Percentiles rank a stretch among this genome's conserved stretches.
phyloP scores from a whole-genome alignment of 306 rosid genomes.

The Trifolium dubium region DNA sequence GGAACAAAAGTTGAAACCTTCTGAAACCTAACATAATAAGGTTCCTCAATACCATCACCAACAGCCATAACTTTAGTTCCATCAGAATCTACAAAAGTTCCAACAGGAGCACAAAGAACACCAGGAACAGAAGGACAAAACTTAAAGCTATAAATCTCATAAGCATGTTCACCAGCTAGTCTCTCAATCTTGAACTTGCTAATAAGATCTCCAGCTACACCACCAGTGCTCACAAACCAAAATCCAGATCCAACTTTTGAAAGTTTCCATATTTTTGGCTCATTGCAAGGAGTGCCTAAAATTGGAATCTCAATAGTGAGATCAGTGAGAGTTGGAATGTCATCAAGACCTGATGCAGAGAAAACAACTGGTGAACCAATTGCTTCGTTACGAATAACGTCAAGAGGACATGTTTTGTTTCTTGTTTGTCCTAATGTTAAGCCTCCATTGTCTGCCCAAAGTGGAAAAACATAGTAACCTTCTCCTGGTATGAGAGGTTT shows the following conservation, averaged over 20 bases:
- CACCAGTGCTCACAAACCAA: constrained; percentile 43
- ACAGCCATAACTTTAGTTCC: constrained; percentile 49
- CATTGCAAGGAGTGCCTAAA: constrained; percentile 3
- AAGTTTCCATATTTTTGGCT: constrained; percentile 43
- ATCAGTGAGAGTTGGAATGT: constrained; percentile 39
- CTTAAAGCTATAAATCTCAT: constrained; percentile 48
- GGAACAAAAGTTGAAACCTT: not conserved
- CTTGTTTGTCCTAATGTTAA: constrained; percentile 35
- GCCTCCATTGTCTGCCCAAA: constrained; percentile 45
- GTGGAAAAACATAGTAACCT: constrained; percentile 46
- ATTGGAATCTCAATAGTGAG: constrained; percentile 28
- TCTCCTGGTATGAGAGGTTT: constrained; percentile 19
- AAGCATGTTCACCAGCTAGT: constrained; percentile 45
- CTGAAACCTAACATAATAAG: constrained; percentile 48
- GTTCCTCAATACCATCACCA: constrained; percentile 31
- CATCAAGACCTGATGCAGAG: constrained; percentile 8
- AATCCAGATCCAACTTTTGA: constrained; percentile 39
- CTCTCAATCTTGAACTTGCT: constrained; percentile 51
- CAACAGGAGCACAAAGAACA: constrained; percentile 44
- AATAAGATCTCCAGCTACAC: not conserved
- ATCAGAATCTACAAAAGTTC: constrained; percentile 39
- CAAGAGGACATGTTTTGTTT: constrained; percentile 43
- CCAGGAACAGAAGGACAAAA: constrained; percentile 45
- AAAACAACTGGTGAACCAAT: constrained; percentile 17
- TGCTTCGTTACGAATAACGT: constrained; percentile 34